A percentile compares a stretch with the other conserved stretches of the same genome.
These are phyloP conservation scores for Apiospora koreana DNA, from an alignment of 2,329 filamentous ascomycete genomes.

Conservation along the genomic window DNA sequence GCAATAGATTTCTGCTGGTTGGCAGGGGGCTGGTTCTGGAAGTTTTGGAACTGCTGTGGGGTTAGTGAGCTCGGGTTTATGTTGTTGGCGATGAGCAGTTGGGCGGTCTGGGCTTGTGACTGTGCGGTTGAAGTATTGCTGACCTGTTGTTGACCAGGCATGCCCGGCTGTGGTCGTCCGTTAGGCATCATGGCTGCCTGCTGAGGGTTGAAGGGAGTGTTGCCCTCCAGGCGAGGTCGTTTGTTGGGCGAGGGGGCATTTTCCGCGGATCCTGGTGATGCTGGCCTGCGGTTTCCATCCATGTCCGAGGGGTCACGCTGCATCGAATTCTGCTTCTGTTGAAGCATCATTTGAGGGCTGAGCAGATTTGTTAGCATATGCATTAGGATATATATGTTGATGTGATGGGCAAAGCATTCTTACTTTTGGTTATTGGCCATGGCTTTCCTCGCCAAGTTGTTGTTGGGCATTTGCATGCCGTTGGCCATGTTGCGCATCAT, in stretches of 20 bases:
- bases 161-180: constrained; percentile 67
- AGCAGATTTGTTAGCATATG: constrained; percentile 38
- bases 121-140: constrained; percentile 39
- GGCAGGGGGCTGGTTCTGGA: constrained; percentile 54
- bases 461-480: constrained; percentile 61
- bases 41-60: constrained; percentile 72
- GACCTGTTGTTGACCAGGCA: constrained; percentile 73
- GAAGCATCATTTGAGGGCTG: constrained; percentile 57
- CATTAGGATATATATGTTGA: constrained; percentile 48
- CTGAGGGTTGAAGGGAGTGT: constrained; percentile 70
- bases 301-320: constrained; percentile 84
- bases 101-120: constrained; percentile 44
- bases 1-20: constrained; percentile 83
- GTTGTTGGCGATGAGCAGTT: constrained; percentile 67
- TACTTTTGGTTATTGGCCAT: constrained; percentile 79
- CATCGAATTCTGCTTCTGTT: constrained; percentile 78
- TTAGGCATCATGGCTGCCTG: constrained; percentile 72
- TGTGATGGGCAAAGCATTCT: constrained; percentile 28
- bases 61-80: constrained; percentile 76
- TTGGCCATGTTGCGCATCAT: constrained; percentile 71
- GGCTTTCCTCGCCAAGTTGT: constrained; percentile 70
- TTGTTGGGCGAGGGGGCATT: constrained; percentile 93
- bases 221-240: constrained; percentile 78
- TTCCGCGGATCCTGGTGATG: constrained; percentile 80
- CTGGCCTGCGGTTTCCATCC: constrained; percentile 80